Evolutionary conservation across 2,329 filamentous ascomycete species (phyloP).

Genomic region (Monilinia vaccinii-corymbosi): DNA sequence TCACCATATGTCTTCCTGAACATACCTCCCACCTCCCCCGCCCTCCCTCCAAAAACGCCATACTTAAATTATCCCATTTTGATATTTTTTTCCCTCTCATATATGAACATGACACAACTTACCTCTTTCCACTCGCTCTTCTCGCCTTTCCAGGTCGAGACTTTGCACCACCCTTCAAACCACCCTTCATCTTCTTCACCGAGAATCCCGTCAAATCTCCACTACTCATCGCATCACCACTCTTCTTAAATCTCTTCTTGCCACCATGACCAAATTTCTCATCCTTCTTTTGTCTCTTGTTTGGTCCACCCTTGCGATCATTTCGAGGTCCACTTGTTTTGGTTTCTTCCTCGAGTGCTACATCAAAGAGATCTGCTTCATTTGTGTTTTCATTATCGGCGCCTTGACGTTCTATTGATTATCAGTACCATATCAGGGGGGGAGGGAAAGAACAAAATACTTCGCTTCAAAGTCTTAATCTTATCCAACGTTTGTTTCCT

Average conservation of each 20-base stretch:
- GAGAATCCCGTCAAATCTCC: slow-evolving; percentile 76
- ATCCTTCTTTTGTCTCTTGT: slow-evolving; percentile 90
- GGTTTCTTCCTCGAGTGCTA: slow-evolving; percentile 59
- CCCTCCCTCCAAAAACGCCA: background rate
- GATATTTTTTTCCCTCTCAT: slow-evolving; percentile 1
- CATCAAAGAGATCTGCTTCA: slow-evolving; percentile 85
- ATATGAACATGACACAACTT: slow-evolving; percentile 7
- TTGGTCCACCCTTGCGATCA: slow-evolving; percentile 30
- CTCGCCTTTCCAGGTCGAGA: slow-evolving; percentile 41
- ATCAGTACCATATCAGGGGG: background rate
- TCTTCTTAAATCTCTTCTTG: slow-evolving; percentile 89
- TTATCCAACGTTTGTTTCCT: slow-evolving; percentile 93
- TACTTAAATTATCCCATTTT: background rate
- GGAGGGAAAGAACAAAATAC: slow-evolving; percentile 39
- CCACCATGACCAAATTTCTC: slow-evolving; percentile 92
- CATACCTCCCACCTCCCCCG: background rate
- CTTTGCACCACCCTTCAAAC: slow-evolving; percentile 14
- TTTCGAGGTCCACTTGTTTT: slow-evolving; percentile 13
- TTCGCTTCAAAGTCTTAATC: slow-evolving; percentile 90
- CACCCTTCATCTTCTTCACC: slow-evolving; percentile 75
- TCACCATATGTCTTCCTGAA: background rate
- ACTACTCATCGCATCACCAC: slow-evolving; percentile 75
- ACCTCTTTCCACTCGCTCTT: slow-evolving; percentile 27
- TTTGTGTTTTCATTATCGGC: slow-evolving; percentile 48
- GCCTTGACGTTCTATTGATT: slow-evolving; percentile 67